Conservation (phyloP, 129 eudicot genomes). For the Chrysanthemum lavandulifolium region DNA sequence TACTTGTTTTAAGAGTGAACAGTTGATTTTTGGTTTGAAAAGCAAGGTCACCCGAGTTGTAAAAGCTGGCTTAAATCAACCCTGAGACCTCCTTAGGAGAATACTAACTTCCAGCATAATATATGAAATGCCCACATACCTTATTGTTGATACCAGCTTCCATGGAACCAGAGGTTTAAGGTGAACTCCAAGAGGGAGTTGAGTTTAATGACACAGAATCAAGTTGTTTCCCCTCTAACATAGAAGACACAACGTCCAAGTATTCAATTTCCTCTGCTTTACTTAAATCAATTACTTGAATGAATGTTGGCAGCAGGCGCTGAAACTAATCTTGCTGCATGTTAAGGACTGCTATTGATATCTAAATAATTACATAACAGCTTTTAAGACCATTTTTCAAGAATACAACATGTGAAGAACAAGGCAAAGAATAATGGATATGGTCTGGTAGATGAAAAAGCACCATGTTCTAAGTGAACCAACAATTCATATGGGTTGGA, state of each 20-base stretch:
- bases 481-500: no score
- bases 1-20: neutral
- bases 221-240: conserved; percentile 71
- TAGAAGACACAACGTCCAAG: conserved; percentile 81
- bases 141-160: conserved; percentile 78
- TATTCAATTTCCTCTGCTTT: conserved; percentile 76
- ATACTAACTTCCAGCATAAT: neutral
- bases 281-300: conserved; percentile 81
- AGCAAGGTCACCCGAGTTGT: no score
- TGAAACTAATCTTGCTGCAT: conserved; percentile 91
- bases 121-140: conserved; percentile 38
- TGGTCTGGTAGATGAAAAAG: no score
- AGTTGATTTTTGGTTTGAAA: no score
- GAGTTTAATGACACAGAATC: conserved; percentile 41
- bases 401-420: neutral
- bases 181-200: conserved; percentile 34
- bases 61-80: no score
- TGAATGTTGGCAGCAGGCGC: conserved; percentile 82
- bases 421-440: neutral
- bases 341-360: neutral
- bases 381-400: neutral
- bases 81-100: neutral
- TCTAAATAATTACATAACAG: neutral
- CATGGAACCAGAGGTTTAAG: conserved; percentile 31
- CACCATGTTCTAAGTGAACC: no score